A percentile compares a stretch with the other conserved stretches of the same genome.
Evolutionary conservation across 1,284 basidiomycete species (phyloP).

Genomic region (Moesziomyces sp.): DNA sequence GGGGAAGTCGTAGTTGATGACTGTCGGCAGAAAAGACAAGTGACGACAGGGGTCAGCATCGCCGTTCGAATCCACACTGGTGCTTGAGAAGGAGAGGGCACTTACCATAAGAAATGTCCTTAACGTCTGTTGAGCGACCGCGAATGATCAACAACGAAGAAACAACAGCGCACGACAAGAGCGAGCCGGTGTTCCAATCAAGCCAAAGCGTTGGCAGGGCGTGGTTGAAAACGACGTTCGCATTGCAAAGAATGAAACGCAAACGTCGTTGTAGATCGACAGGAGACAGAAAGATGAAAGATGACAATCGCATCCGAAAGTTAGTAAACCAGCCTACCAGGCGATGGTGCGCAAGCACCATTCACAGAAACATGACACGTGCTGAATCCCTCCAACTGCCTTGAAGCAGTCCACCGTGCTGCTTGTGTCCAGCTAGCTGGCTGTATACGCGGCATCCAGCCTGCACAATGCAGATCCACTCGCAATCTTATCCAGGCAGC

Average conservation of each 20-base stretch:
- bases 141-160: constrained; percentile 28
- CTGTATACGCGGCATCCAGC: background rate
- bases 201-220: constrained; percentile 13
- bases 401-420: background rate
- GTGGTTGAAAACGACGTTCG: constrained; percentile 50
- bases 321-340: constrained; percentile 41
- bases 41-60: background rate
- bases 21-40: constrained; percentile 19
- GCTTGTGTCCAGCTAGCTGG: background rate
- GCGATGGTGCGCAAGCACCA: constrained; percentile 1
- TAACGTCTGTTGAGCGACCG: constrained; percentile 77
- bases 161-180: background rate
- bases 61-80: too few species aligned
- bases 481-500: too few species aligned
- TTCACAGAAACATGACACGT: background rate
- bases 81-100: constrained; percentile 38
- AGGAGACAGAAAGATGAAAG: constrained; percentile 13
- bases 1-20: constrained; percentile 89
- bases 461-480: background rate
- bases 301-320: constrained; percentile 45
- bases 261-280: constrained; percentile 43
- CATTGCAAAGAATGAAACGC: constrained; percentile 58
- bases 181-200: constrained; percentile 6
- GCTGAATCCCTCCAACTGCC: constrained; percentile 2
- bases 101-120: constrained; percentile 92